phyloP scores from a whole-genome alignment of 176 grass and related monocot species.

The Phragmites australis region DNA sequence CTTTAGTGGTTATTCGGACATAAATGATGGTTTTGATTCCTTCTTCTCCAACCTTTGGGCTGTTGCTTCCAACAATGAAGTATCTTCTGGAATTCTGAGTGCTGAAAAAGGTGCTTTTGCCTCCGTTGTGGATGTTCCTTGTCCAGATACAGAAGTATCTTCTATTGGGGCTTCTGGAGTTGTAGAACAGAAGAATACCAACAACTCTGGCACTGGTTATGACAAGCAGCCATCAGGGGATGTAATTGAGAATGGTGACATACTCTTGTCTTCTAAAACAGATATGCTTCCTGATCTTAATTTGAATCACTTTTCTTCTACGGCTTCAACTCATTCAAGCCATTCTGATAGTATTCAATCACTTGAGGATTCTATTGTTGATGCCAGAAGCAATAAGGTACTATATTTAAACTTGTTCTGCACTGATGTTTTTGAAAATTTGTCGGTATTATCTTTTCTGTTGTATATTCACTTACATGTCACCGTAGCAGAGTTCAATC shows the following conservation, averaged over 20 bases:
- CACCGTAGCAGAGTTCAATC: too few relatives aligned
- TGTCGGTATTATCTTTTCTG: constrained; percentile 14
- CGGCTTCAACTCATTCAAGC: constrained; percentile 43
- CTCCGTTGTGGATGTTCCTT: constrained; percentile 8
- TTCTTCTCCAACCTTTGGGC: neutral
- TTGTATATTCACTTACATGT: neutral
- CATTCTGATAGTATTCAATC: constrained; percentile 48
- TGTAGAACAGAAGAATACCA: constrained; percentile 22
- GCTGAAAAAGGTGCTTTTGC: constrained; percentile 24
- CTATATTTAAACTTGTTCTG: constrained; percentile 13
- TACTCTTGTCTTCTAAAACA: constrained; percentile 20
- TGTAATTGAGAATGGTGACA: constrained; percentile 17
- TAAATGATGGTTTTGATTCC: neutral
- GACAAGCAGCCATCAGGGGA: neutral
- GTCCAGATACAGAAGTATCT: constrained; percentile 13
- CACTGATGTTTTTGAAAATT: neutral
- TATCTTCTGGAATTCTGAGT: constrained; percentile 20
- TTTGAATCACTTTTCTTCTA: constrained; percentile 40
- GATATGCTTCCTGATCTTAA: constrained; percentile 51
- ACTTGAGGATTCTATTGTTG: constrained; percentile 56
- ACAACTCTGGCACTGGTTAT: neutral
- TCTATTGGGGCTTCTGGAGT: constrained; percentile 11
- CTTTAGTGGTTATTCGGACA: constrained; percentile 26
- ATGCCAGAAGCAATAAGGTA: constrained; percentile 67
- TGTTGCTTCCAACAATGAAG: constrained; percentile 3